phyloP scores from a whole-genome alignment of 1,284 basidiomycete species.

The Termitomyces sp. region DNA sequence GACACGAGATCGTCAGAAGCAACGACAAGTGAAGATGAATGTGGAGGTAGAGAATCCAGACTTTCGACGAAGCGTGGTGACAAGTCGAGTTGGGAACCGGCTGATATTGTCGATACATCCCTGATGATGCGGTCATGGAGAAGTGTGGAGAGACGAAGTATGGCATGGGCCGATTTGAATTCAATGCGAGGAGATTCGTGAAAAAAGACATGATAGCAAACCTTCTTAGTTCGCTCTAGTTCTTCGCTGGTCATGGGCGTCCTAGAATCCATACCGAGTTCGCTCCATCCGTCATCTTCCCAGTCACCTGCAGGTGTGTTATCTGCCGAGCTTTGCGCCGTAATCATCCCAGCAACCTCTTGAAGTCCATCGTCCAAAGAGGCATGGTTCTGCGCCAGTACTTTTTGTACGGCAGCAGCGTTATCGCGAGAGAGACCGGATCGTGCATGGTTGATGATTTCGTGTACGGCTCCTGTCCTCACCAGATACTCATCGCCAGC shows the following conservation, averaged over 20 bases:
- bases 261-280: conserved; percentile 46
- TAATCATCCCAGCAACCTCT: conserved; percentile 55
- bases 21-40: conserved; percentile 47
- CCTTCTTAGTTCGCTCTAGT: conserved; percentile 46
- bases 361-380: conserved; percentile 57
- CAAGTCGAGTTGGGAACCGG: conserved; percentile 12
- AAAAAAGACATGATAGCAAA: conserved; percentile 21
- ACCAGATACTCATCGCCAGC: conserved; percentile 51
- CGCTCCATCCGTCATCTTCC: conserved; percentile 60
- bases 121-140: conserved; percentile 57
- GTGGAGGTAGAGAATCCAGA: conserved; percentile 46
- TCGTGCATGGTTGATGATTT: conserved; percentile 52
- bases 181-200: conserved; percentile 6
- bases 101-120: conserved; percentile 38
- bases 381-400: conserved; percentile 51
- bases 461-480: conserved; percentile 60
- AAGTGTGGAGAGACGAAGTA: conserved; percentile 55
- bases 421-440: conserved; percentile 54
- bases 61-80: conserved; percentile 18
- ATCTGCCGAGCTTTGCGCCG: conserved; percentile 29
- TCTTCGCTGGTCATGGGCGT: conserved; percentile 38
- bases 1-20: conserved; percentile 61
- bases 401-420: conserved; percentile 49
- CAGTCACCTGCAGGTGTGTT: conserved; percentile 23
- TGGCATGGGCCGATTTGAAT: conserved; percentile 41